Conservation (phyloP, 495 filamentous ascomycete genomes). For the Echria macrotheca region DNA sequence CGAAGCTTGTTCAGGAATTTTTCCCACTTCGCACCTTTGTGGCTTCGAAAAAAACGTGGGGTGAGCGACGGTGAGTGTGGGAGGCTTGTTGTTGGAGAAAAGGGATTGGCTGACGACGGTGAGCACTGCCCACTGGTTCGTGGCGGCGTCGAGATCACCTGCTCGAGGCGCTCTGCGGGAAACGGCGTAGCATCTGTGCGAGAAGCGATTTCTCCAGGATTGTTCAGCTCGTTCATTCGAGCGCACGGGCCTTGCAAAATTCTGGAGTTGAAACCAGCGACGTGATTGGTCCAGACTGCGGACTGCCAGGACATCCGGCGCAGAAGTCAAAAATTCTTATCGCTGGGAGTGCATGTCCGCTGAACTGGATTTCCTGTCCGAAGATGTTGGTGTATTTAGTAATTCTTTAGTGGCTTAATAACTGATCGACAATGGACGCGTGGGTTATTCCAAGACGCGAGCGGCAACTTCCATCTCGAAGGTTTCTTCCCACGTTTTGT, state of each 20-base stretch:
- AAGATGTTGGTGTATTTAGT: too few species aligned
- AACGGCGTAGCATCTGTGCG: slow-evolving; percentile 10
- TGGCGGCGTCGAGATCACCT: slow-evolving; percentile 1
- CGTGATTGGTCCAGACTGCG: background rate
- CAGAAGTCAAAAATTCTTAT: too few species aligned
- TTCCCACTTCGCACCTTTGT: too few species aligned
- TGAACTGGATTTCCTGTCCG: too few species aligned
- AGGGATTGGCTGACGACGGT: background rate
- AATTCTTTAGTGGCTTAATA: too few species aligned
- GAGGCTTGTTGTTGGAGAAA: background rate
- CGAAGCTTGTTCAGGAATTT: too few species aligned
- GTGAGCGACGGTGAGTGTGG: background rate
- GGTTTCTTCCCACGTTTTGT: slow-evolving; percentile 1
- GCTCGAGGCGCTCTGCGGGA: slow-evolving; percentile 3
- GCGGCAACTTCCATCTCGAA: slow-evolving; percentile 2
- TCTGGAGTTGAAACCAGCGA: background rate
- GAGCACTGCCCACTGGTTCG: background rate
- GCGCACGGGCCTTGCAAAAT: background rate
- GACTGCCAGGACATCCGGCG: background rate
- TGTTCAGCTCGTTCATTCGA: background rate
- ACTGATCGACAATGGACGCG: background rate
- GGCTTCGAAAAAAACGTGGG: background rate
- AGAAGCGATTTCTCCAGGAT: background rate
- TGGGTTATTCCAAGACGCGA: background rate
- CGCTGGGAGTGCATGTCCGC: too few species aligned